phyloP scores from a whole-genome alignment of 805 yeast genomes.

The Nadsonia fulvescens region DNA sequence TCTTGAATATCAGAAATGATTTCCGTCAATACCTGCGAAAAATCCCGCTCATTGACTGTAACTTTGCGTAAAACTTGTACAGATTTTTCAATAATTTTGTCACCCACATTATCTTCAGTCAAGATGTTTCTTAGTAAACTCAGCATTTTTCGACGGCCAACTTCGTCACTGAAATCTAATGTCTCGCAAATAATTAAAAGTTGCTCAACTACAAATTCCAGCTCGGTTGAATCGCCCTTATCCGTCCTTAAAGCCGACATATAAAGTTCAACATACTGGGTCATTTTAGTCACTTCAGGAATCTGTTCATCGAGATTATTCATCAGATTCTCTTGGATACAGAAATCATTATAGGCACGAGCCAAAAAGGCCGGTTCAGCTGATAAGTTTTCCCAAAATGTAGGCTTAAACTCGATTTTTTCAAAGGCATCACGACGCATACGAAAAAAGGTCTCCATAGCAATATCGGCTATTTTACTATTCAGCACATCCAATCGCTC shows the following conservation, averaged over 20 bases:
- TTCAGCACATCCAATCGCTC: constrained; percentile 55
- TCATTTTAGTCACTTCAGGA: constrained; percentile 64
- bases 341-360: constrained; percentile 46
- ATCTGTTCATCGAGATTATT: constrained; percentile 47
- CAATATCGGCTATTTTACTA: constrained; percentile 47
- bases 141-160: constrained; percentile 67
- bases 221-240: constrained; percentile 30
- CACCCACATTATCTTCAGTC: constrained; percentile 37
- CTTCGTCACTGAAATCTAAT: constrained; percentile 78
- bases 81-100: constrained; percentile 33
- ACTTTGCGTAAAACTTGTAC: constrained; percentile 49
- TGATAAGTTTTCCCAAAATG: constrained; percentile 50
- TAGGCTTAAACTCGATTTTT: constrained; percentile 41
- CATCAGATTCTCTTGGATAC: constrained; percentile 32
- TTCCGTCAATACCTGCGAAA: constrained; percentile 70
- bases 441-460: constrained; percentile 45
- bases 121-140: constrained; percentile 28
- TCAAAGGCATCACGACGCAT: constrained; percentile 44
- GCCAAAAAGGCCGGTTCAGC: constrained; percentile 62
- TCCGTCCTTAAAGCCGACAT: constrained; percentile 21
- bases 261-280: constrained; percentile 39
- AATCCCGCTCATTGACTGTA: constrained; percentile 68
- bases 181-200: constrained; percentile 44
- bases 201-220: constrained; percentile 63
- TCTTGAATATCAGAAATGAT: constrained; percentile 73